Evolutionary conservation across 345 rosid genomes (phyloP).

Genomic region (Citrus mangshanensis): DNA sequence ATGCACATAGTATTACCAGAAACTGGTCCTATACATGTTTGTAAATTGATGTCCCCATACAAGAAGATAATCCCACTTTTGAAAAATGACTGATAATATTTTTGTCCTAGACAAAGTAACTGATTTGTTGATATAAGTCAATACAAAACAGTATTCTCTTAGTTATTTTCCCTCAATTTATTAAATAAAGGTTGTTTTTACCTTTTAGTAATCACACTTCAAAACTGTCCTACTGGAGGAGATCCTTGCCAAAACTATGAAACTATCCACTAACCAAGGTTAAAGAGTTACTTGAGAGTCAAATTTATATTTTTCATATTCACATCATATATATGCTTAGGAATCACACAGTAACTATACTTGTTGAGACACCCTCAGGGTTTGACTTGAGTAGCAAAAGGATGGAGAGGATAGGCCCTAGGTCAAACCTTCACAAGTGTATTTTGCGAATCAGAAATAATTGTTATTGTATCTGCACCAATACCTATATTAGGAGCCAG

Average conservation of each 20-base stretch:
- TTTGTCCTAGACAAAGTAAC: background rate
- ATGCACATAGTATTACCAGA: background rate
- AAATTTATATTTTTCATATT: background rate
- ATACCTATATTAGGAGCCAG: background rate
- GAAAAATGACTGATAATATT: background rate
- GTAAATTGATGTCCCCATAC: background rate
- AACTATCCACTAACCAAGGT: background rate
- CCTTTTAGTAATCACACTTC: background rate
- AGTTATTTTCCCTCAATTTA: background rate
- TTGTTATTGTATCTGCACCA: background rate
- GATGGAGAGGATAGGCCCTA: background rate
- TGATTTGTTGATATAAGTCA: background rate
- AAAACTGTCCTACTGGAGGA: background rate
- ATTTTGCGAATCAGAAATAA: background rate
- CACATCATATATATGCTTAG: background rate
- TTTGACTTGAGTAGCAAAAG: background rate
- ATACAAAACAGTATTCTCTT: background rate
- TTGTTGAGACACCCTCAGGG: background rate
- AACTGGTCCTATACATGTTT: background rate
- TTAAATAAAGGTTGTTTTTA: background rate
- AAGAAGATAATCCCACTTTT: background rate
- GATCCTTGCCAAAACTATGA: background rate
- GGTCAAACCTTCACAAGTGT: background rate
- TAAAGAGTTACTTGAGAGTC: background rate
- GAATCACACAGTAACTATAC: background rate